Evolutionary conservation across 768 basidiomycete species (phyloP), one percentile per base, ranked within the genome.

Genomic region (Auricularia sp.): DNA sequence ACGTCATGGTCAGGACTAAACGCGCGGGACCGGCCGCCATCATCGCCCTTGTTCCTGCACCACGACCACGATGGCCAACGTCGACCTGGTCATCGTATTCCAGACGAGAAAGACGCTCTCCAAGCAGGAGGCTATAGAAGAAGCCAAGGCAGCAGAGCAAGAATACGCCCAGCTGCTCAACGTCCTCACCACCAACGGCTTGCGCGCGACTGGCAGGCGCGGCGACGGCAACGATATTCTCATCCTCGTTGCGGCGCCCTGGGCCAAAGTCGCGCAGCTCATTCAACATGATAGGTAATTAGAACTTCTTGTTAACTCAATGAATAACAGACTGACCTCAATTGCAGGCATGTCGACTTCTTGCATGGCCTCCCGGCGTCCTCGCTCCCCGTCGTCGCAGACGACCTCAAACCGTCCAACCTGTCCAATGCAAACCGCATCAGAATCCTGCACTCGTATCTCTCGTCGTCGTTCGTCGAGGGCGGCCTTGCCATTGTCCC

Each of bases 401-500:
- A 80, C 24, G 79, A 81, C 63, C 74, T 76, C 2, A 76, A 76
- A 3, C 75, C 82, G 0, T 56, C 68, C 0, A 68, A 69, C 1
- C 75, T 90, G 35, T 84, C 84, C 0, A 82, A 89, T 4, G 86
- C 91, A 1, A 89, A 94, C 70, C 84, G 88, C n/a, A 77, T 94
- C 24, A 85, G 92, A n/a, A 82, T 93, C 36, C 81, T 93, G 0
- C 80, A 94, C 70, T 72, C 80, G 6, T 88, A 87, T 72, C 78
- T 94, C 66, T 85, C 91, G 2, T 84, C 88, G 1, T 84, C 83
- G 0, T 78, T 80, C 0, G 71, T 78, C n/a, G 94, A 95, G 63
- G 88, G 92, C 10, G 94, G 94, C 3, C 82, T 96, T 1, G 93
- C 91, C 1, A 85, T 98, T 61, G 84, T 86, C 7, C 87, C 90